Percentiles rank a stretch among this genome's conserved stretches.
Conservation (phyloP, 169 alveolate genomes). For the Plasmodium fragile region DNA sequence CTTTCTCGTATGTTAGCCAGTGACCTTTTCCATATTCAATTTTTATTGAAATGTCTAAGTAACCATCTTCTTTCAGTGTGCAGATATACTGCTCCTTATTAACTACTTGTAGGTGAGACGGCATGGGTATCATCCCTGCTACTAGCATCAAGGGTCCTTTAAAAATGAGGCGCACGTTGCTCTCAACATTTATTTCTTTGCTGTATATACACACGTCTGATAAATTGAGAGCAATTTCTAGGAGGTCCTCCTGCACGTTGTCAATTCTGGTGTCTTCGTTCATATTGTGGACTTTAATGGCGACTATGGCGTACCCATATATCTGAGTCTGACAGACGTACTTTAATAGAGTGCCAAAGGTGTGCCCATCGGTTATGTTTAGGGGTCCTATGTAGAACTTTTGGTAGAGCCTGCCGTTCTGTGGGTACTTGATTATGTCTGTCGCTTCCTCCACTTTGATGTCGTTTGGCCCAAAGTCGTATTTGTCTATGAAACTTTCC, state of each 20-base stretch:
- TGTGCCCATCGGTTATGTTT: constrained; percentile 89
- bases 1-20: constrained; percentile 76
- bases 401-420: constrained; percentile 85
- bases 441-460: constrained; percentile 74
- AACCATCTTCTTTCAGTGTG: constrained; percentile 83
- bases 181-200: constrained; percentile 46
- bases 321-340: constrained; percentile 84
- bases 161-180: constrained; percentile 82
- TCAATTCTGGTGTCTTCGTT: constrained; percentile 78
- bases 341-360: constrained; percentile 87
- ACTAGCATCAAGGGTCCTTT: constrained; percentile 85
- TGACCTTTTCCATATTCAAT: constrained; percentile 90
- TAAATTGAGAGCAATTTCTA: constrained; percentile 86
- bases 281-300: constrained; percentile 86
- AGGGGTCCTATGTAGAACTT: constrained; percentile 89
- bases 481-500: constrained; percentile 52
- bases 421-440: constrained; percentile 57
- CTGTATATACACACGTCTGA: constrained; percentile 79
- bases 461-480: constrained; percentile 70
- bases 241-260: constrained; percentile 85
- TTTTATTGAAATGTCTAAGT: constrained; percentile 84
- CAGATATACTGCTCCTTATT: constrained; percentile 86
- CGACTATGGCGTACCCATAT: constrained; percentile 90
- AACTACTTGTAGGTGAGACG: constrained; percentile 81
- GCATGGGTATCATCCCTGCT: constrained; percentile 88